Evolutionary conservation across 2,329 filamentous ascomycete genomes (phyloP).

Genomic region (Teratosphaeria pseudoeucalypti): DNA sequence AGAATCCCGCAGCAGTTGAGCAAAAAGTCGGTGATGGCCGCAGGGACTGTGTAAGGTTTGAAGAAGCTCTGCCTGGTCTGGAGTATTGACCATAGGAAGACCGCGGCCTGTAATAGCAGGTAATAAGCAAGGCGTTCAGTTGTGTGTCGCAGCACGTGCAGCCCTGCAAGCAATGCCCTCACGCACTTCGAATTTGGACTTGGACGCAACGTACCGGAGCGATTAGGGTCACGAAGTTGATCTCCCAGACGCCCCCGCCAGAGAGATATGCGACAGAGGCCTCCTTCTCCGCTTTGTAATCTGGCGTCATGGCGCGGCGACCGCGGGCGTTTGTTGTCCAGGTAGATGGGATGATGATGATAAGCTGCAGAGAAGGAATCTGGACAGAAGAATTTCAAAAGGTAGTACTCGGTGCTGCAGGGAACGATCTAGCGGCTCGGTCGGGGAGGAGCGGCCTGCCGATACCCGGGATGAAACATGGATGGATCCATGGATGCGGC

Average conservation of each 20-base stretch:
- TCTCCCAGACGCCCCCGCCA: constrained; percentile 73
- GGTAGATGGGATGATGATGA: not conserved
- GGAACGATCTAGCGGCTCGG: not conserved
- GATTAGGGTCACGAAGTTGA: constrained; percentile 75
- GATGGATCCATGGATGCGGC: no score
- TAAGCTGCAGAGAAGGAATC: not conserved
- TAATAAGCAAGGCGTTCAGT: constrained; percentile 14
- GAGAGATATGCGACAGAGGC: constrained; percentile 88
- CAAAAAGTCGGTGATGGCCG: constrained; percentile 69
- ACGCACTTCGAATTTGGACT: constrained; percentile 1
- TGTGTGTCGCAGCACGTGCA: constrained; percentile 1
- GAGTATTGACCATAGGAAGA: constrained; percentile 79
- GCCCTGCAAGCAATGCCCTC: constrained; percentile 1
- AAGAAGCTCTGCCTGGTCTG: constrained; percentile 81
- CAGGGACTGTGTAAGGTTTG: constrained; percentile 57
- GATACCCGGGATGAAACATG: no score
- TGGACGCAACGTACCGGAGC: constrained; percentile 56
- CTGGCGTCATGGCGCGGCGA: constrained; percentile 26
- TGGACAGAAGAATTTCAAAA: not conserved
- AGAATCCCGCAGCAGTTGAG: constrained; percentile 76
- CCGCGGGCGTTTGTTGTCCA: not conserved
- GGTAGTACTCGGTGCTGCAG: not conserved
- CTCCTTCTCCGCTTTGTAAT: constrained; percentile 87
- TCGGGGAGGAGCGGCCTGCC: not conserved
- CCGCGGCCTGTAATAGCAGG: constrained; percentile 51